Conservation (phyloP, 2,329 filamentous ascomycete species). For the Ophiostoma perfectum region DNA sequence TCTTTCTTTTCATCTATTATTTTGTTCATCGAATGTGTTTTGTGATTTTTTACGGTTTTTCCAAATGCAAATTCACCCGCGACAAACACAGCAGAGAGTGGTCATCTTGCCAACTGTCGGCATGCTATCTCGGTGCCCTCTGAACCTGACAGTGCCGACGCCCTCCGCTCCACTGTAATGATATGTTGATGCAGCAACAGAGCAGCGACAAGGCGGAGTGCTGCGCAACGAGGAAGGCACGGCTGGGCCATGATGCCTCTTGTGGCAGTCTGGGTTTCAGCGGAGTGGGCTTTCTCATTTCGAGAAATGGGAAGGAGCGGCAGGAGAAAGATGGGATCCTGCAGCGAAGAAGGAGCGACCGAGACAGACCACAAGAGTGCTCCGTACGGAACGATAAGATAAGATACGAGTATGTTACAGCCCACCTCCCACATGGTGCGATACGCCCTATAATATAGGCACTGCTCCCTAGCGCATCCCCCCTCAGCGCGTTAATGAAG, state of each 20-base stretch:
- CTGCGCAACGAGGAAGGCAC: slow-evolving; percentile 16
- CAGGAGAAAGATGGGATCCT: not conserved
- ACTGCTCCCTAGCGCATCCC: not conserved
- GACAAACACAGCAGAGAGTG: not conserved
- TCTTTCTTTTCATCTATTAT: not conserved
- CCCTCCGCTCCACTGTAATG: slow-evolving; percentile 21
- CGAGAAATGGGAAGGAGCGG: not conserved
- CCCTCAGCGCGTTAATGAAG: not conserved
- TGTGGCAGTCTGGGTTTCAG: slow-evolving; percentile 15
- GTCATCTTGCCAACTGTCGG: not conserved
- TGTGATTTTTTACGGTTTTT: not conserved
- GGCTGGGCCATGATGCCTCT: slow-evolving; percentile 8
- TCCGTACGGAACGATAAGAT: not conserved
- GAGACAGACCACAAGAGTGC: not conserved
- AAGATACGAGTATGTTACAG: not conserved
- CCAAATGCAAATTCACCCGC: not conserved
- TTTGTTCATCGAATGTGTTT: not conserved
- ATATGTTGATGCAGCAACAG: slow-evolving; percentile 25
- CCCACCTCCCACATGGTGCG: not conserved
- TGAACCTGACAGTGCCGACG: not conserved
- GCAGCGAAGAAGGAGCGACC: not conserved
- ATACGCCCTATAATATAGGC: not conserved
- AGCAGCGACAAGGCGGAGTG: slow-evolving; percentile 12
- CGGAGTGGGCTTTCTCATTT: slow-evolving; percentile 8
- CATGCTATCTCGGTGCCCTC: not conserved